Percentiles rank a stretch among this genome's conserved stretches.
Evolutionary conservation across 345 rosid genomes (phyloP).

Genomic region (Moringa oleifera): DNA sequence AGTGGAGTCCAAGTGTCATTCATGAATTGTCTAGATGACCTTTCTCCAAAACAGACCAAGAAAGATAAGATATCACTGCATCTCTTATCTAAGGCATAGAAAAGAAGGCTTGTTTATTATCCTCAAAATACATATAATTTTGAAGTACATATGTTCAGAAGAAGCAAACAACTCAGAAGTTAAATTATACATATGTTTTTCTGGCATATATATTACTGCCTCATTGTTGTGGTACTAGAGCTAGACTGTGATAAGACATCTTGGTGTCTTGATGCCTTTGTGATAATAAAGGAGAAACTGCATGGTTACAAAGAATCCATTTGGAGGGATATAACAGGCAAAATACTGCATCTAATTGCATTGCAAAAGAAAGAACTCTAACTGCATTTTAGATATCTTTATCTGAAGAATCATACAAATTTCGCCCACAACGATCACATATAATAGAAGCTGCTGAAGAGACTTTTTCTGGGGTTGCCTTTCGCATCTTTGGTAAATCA

Average conservation of each 20-base stretch:
- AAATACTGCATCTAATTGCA: neutral
- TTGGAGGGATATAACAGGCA: neutral
- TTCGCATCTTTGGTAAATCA: slow-evolving; percentile 58
- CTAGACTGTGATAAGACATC: neutral
- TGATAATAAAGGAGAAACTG: neutral
- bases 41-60: no score
- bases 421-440: slow-evolving; percentile 84
- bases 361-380: neutral
- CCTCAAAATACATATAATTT: no score
- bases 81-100: no score
- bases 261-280: neutral
- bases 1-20: no score
- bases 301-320: neutral
- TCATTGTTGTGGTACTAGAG: no score
- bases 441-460: slow-evolving; percentile 31
- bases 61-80: no score
- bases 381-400: neutral
- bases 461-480: slow-evolving; percentile 35
- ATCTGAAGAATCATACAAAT: slow-evolving; percentile 28
- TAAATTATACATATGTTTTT: no score
- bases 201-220: no score
- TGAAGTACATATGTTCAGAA: no score
- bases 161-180: no score
- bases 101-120: no score
- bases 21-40: no score